Evolutionary conservation across 83 land plant genomes (phyloP), one percentile per base, ranked within the genome.

Genomic region (Picea mariana): DNA sequence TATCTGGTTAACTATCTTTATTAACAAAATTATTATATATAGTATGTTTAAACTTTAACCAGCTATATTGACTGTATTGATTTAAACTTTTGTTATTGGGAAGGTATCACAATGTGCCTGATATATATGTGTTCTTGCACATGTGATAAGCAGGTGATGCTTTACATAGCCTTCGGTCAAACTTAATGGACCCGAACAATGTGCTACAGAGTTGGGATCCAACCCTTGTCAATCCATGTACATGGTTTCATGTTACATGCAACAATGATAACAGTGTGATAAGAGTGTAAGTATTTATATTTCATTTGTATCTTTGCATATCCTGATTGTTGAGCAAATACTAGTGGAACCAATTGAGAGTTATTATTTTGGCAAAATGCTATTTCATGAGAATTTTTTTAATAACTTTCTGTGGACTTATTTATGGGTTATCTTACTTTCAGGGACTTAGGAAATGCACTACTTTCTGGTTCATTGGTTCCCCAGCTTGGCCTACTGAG

Each of bases 201-300:
- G 98, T 95, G 61, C 87, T 97, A 64, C 96, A 93, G 87, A 97
- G 98, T 72, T 97, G 99, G 99, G 99, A 97, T 87, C 92, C 95
- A 16, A 95, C 98, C 7, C 93, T 97, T 77, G 99, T 97, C 75
- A 97, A 95, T 82, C 99, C 99, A 26, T 97, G 99, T 85, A 97
- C 99, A 26, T 96, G 98, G 98, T 96, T 96, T 84, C 98, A 96
- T 87, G 99, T 97, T 17, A 95, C 98, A 9, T 97, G 99, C 85
- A 92, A 95, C 83, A 85, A 63, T 71, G 94, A 95, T 55, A 95
- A 95, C 72, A 91, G 91, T 90, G 99, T 97, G 26, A 97, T 89
- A 73, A 86, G 96, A 87, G 94, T 97, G 99, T 97, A 92, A 92
- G 98, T 79, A 34, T 62, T 31, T 55, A 55, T 55, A 55, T 55